Percentiles rank a stretch among this genome's conserved stretches.
Conservation (phyloP, 163 green algal genomes). For the Coccomyxa subellipsoidea region DNA sequence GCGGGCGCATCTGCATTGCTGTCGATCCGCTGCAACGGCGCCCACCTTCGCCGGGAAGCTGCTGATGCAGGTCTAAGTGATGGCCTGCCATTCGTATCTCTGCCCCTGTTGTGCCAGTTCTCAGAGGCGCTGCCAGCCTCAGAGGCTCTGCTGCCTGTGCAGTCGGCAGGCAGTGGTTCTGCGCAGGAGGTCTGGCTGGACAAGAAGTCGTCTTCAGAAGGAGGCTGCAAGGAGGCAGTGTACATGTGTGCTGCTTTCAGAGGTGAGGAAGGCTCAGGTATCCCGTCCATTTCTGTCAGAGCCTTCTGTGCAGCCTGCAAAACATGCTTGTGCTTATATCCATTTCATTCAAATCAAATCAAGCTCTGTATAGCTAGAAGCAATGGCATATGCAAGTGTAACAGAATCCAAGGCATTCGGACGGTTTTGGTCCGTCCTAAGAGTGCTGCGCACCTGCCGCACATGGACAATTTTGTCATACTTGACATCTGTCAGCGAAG, state of each 20-base stretch:
- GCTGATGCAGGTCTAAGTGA: not conserved
- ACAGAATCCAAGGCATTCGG: not conserved
- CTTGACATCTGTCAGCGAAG: not conserved
- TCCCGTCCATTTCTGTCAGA: not conserved
- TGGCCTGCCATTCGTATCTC: not conserved
- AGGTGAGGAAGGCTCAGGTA: not conserved
- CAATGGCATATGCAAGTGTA: not conserved
- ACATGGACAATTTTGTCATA: slow-evolving; percentile 18
- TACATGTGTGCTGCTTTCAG: not conserved
- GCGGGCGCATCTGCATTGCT: not conserved
- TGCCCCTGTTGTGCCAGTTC: not conserved
- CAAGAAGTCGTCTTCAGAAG: not conserved
- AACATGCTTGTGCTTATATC: not conserved
- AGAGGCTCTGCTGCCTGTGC: not conserved
- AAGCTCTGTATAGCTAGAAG: not conserved
- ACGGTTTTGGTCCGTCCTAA: not conserved
- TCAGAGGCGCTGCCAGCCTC: not conserved
- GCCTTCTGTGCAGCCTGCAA: slow-evolving; percentile 9
- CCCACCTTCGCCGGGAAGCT: not conserved
- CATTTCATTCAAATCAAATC: not conserved
- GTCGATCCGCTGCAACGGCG: not conserved
- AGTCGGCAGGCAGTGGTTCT: not conserved
- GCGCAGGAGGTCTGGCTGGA: not conserved
- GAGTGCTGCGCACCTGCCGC: not conserved
- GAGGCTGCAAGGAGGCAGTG: not conserved